Conservation (phyloP, 805 yeast species). For the Sugiyamaella floridensis region DNA sequence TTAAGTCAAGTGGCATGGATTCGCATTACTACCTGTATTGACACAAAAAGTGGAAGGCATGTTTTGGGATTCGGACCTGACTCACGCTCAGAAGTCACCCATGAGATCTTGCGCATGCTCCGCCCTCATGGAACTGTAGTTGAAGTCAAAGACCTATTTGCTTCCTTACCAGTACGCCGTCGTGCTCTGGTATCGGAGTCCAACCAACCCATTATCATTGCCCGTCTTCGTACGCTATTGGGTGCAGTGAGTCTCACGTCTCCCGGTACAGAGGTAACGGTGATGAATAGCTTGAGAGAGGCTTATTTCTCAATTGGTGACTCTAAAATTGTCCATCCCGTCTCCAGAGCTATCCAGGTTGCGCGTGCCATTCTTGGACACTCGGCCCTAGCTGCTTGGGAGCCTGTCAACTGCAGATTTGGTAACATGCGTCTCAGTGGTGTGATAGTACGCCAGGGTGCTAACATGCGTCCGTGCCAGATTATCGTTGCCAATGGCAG, state of each 20-base stretch:
- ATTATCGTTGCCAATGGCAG: neutral
- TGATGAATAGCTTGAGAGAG: too few relatives aligned
- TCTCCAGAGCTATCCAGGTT: neutral
- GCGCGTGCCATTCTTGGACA: neutral
- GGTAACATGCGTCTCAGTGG: neutral
- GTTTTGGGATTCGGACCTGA: neutral
- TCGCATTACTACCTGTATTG: constrained; percentile 22
- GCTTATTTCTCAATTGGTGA: neutral
- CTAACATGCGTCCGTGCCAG: neutral
- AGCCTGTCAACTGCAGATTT: neutral
- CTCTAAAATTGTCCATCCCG: too few relatives aligned
- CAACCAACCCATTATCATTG: too few relatives aligned
- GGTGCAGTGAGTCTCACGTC: too few relatives aligned
- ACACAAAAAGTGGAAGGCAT: neutral
- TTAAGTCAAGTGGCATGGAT: constrained; percentile 29
- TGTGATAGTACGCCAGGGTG: neutral
- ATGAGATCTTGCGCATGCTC: neutral
- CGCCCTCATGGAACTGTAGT: constrained; percentile 18
- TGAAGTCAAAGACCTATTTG: constrained; percentile 18
- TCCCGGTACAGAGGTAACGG: too few relatives aligned
- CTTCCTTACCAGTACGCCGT: constrained; percentile 23
- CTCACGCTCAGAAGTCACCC: neutral
- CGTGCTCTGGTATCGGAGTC: neutral
- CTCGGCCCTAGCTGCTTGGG: neutral
- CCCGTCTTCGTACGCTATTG: too few relatives aligned